These are phyloP conservation scores for Exophiala aquamarina DNA, from an alignment of 2,329 filamentous ascomycete species.

Conservation along the genomic window DNA sequence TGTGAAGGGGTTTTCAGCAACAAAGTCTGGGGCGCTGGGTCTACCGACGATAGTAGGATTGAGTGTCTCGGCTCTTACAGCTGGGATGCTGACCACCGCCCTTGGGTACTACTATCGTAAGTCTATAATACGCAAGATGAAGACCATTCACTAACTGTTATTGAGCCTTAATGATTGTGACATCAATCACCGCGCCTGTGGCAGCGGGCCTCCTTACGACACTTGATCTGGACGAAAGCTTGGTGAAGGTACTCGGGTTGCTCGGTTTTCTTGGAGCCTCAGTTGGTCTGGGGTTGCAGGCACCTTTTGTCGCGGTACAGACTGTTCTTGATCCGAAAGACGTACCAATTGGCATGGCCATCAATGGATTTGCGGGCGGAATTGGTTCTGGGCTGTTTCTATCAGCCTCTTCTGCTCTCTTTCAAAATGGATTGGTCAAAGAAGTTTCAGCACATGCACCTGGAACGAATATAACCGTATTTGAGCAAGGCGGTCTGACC, in stretches of 20 bases:
- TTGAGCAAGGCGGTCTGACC: constrained; percentile 14
- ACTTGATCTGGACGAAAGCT: constrained; percentile 1
- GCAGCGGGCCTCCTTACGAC: no score
- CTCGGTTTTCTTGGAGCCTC: constrained; percentile 32
- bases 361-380: constrained; percentile 33
- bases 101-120: no score
- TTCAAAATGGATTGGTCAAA: constrained; percentile 10
- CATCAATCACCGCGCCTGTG: no score
- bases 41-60: no score
- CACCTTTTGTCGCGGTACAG: no score
- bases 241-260: constrained; percentile 29
- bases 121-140: no score
- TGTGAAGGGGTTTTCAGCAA: constrained; percentile 18
- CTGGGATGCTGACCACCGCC: no score
- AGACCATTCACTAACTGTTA: no score
- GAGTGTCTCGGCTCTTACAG: no score
- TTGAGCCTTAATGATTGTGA: no score
- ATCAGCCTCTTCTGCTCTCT: constrained; percentile 17
- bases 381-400: constrained; percentile 15
- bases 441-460: constrained; percentile 12
- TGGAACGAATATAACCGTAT: constrained; percentile 9
- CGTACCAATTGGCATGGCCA: constrained; percentile 8
- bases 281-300: constrained; percentile 1
- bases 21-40: no score
- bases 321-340: no score